These are phyloP conservation scores for Aspergillus diversus DNA, from an alignment of 495 filamentous ascomycete species.

Conservation along the genomic window DNA sequence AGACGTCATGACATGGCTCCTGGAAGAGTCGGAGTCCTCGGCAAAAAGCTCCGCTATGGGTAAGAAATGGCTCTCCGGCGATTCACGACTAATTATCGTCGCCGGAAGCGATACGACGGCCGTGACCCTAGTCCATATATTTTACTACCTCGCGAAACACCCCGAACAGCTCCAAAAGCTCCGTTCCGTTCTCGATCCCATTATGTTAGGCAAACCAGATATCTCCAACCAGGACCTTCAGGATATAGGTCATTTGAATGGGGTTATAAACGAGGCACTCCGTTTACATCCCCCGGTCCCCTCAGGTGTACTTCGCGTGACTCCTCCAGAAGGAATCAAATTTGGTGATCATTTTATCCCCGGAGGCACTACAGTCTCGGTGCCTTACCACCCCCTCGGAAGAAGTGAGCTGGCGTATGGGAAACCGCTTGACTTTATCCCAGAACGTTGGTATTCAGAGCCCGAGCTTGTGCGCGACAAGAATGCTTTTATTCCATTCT, in stretches of 20 bases:
- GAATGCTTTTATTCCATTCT: conserved; percentile 14
- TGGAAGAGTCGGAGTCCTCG: background rate
- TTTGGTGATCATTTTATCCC: conserved; percentile 10
- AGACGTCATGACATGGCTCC: conserved; percentile 1
- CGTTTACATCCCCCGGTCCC: conserved; percentile 9
- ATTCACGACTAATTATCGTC: background rate
- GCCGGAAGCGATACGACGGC: conserved; percentile 16
- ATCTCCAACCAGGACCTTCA: background rate
- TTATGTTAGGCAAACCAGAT: background rate
- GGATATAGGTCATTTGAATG: background rate
- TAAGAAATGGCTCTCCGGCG: background rate
- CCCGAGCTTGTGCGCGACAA: conserved; percentile 30
- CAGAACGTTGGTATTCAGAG: conserved; percentile 54
- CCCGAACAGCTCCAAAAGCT: background rate
- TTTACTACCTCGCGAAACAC: conserved; percentile 5
- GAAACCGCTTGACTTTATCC: conserved; percentile 47
- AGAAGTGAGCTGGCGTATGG: conserved; percentile 11
- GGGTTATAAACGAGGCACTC: conserved; percentile 8
- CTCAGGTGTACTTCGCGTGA: conserved; percentile 7
- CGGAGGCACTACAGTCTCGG: conserved; percentile 1
- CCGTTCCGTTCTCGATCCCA: background rate
- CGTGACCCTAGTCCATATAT: background rate
- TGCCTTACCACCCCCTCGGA: background rate
- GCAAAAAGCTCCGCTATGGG: too few relatives aligned
- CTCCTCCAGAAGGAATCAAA: conserved; percentile 2